Percentiles rank a stretch among this genome's conserved stretches.
These are phyloP conservation scores for Ceratocystiopsis sp. DNA, from an alignment of 2,329 filamentous ascomycete species.

Conservation along the genomic window DNA sequence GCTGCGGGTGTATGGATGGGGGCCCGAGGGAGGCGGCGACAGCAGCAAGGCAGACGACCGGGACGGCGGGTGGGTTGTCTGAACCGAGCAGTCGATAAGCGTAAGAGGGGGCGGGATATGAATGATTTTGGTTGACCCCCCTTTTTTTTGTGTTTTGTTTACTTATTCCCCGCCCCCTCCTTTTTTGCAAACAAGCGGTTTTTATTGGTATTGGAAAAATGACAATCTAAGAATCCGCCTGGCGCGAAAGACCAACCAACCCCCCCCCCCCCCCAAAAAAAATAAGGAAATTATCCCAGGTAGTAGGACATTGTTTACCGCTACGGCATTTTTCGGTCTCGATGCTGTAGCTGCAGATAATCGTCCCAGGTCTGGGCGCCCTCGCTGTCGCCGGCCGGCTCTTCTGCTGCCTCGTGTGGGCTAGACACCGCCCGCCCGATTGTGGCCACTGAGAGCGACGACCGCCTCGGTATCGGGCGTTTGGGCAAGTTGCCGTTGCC, in stretches of 20 bases:
- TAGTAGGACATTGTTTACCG: too few species aligned
- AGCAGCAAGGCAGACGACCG: neutral
- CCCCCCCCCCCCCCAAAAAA: too few species aligned
- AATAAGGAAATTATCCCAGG: too few species aligned
- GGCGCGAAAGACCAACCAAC: too few species aligned
- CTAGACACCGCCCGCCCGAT: neutral
- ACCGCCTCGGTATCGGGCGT: neutral
- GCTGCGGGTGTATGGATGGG: constrained; percentile 60
- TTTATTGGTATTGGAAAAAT: too few species aligned
- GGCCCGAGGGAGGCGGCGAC: constrained; percentile 12
- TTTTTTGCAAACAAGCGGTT: too few species aligned
- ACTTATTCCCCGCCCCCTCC: too few species aligned
- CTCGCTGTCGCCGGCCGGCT: neutral
- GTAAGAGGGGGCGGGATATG: too few species aligned
- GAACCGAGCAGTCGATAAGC: neutral
- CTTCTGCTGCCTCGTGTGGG: neutral
- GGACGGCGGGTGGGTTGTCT: constrained; percentile 1
- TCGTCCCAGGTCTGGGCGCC: constrained; percentile 8
- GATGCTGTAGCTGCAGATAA: neutral
- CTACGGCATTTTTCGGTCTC: too few species aligned
- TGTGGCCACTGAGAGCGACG: neutral
- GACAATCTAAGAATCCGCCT: too few species aligned
- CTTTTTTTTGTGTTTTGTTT: too few species aligned
- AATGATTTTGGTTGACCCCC: too few species aligned
- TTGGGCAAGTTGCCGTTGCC: neutral